A percentile compares a stretch with the other conserved stretches of the same genome.
Evolutionary conservation across 1,284 basidiomycete genomes (phyloP).

Genomic region (Ceratobasidium sp.): DNA sequence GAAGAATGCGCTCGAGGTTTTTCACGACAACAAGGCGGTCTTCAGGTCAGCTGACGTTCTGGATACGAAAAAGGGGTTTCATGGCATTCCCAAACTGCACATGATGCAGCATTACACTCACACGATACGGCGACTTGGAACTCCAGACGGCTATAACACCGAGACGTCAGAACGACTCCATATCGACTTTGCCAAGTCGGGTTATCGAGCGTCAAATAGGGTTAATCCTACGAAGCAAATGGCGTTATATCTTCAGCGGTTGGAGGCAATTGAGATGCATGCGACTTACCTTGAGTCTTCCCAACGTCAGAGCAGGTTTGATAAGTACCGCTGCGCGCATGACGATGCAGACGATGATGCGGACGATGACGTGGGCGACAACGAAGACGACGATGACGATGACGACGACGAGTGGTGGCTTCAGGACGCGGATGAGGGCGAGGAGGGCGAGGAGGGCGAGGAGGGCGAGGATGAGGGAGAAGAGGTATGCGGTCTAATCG

Average conservation of each 20-base stretch:
- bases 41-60: slow-evolving; percentile 56
- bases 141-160: slow-evolving; percentile 47
- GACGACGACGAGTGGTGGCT: not conserved
- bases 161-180: slow-evolving; percentile 47
- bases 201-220: slow-evolving; percentile 39
- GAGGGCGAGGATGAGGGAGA: not conserved
- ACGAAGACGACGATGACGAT: not conserved
- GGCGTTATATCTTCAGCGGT: slow-evolving; percentile 32
- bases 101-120: slow-evolving; percentile 50
- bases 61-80: slow-evolving; percentile 52
- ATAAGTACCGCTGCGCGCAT: not conserved
- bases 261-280: slow-evolving; percentile 44
- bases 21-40: slow-evolving; percentile 56
- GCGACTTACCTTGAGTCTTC: slow-evolving; percentile 4
- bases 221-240: slow-evolving; percentile 40
- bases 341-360: not conserved
- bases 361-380: not conserved
- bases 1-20: slow-evolving; percentile 53
- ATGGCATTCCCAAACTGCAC: slow-evolving; percentile 60
- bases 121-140: slow-evolving; percentile 35
- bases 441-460: not conserved
- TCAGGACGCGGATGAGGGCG: not conserved
- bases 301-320: not conserved
- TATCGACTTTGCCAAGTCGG: slow-evolving; percentile 43
- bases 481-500: not conserved